Evolutionary conservation across 2,329 filamentous ascomycete genomes (phyloP), one percentile per base, ranked within the genome.

Genomic region (Chalaropsis ovoidea): DNA sequence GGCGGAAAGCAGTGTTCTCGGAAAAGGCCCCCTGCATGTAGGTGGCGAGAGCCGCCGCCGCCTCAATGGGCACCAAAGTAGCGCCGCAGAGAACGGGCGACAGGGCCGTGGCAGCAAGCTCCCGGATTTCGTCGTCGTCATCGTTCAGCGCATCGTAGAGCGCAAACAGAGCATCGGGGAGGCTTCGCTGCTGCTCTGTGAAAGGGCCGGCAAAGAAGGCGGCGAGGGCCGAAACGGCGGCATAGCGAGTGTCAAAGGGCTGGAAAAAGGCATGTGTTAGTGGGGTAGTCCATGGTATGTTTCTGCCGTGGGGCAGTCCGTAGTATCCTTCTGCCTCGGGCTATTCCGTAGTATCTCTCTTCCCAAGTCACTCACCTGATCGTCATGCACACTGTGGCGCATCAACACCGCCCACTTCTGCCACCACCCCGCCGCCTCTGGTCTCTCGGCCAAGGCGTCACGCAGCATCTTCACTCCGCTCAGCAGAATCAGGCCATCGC

Each of bases 111-210:
- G 86, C 82, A 7, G 86, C 87, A 0, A 82, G 73, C 42, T 86
- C 82, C 56, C 93, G 84, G 69, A 96, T 82, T 66, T 96, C 91
- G 68, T 96, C 90, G 72, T 97, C 93, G 72, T 97, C 93, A 72
- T 97, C 94, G 72, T 89, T 88, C 3, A 95, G 80, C 58, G 85
- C 79, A 72, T 90, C 86, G 74, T 94, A 92, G 0, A 93, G 76
- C 2, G 86, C 78, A 4, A 90, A 73, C 63, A 88, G 81, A 39
- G 83, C 77, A 1, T 82, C 77, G 1, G 90, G 74, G 42, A 83
- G 76, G 15, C 73, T 72, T 68, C 69, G 47, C 70, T 60, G 61
- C 71, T 65, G 19, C 27, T 52, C 22, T 10, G 56, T 31, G 17
- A 56, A 19, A 1, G 70, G 43, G 13, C 65, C 67, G 2, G 71